A percentile compares a stretch with the other conserved stretches of the same genome.
Conservation (phyloP, 768 basidiomycete genomes). For the Collybia mongolica region DNA sequence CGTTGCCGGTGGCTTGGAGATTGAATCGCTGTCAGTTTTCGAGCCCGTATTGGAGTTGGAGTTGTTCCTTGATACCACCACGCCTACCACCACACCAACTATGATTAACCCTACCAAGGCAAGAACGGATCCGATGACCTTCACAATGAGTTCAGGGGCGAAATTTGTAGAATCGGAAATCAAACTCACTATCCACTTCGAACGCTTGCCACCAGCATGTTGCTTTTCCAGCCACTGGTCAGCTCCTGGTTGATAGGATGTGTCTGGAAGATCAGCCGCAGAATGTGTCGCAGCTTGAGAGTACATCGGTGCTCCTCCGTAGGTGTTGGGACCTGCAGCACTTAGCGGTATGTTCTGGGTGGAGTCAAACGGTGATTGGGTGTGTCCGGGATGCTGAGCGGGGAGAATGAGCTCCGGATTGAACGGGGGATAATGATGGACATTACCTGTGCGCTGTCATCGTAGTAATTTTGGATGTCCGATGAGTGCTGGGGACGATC, state of each 20-base stretch:
- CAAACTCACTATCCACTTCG: slow-evolving; percentile 21
- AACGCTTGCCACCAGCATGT: slow-evolving; percentile 12
- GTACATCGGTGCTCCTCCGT: slow-evolving; percentile 15
- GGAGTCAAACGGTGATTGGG: slow-evolving; percentile 16
- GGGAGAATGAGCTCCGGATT: not conserved
- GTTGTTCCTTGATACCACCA: slow-evolving; percentile 48
- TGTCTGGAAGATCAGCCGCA: slow-evolving; percentile 10
- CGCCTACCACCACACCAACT: slow-evolving; percentile 51
- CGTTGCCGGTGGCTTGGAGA: slow-evolving; percentile 5
- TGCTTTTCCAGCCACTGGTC: slow-evolving; percentile 16
- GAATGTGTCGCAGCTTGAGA: slow-evolving; percentile 16
- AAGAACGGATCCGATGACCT: slow-evolving; percentile 49
- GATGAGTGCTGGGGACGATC: slow-evolving; percentile 14
- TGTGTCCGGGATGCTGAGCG: slow-evolving; percentile 10
- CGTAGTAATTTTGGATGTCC: slow-evolving; percentile 16
- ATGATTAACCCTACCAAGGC: slow-evolving; percentile 35
- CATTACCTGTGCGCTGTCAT: slow-evolving; percentile 14
- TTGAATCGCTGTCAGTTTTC: slow-evolving; percentile 6
- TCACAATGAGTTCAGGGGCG: not conserved
- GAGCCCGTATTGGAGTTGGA: slow-evolving; percentile 21
- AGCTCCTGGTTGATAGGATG: slow-evolving; percentile 11
- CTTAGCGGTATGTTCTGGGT: slow-evolving; percentile 15
- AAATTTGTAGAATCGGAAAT: not conserved
- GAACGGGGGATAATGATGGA: not conserved
- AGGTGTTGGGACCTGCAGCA: slow-evolving; percentile 7